Conservation (phyloP, 2,329 filamentous ascomycete species). For the Pseudocercospora fuligena region DNA sequence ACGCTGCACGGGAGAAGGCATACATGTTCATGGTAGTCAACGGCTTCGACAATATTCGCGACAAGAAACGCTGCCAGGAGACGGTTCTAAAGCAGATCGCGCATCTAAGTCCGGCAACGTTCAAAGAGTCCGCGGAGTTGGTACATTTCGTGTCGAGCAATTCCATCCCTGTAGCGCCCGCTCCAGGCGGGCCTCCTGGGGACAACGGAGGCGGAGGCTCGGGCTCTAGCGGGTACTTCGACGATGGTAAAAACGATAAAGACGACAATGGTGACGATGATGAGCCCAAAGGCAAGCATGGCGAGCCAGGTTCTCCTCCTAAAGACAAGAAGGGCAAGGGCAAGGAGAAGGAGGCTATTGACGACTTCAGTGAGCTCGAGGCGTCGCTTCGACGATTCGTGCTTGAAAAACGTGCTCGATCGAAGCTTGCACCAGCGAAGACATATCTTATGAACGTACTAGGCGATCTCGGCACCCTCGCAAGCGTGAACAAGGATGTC, state of each 20-base stretch:
- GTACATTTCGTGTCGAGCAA: conserved; percentile 99
- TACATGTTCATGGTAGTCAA: conserved; percentile 99
- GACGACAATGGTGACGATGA: conserved; percentile 55
- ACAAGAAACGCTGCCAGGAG: conserved; percentile 88
- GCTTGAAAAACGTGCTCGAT: conserved; percentile 90
- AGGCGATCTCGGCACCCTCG: conserved; percentile 81
- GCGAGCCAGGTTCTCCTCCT: conserved; percentile 48
- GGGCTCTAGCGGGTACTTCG: conserved; percentile 42
- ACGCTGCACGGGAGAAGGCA: conserved; percentile 92
- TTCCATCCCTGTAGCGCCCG: conserved; percentile 76
- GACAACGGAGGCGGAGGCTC: conserved; percentile 40
- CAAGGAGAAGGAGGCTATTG: conserved; percentile 74
- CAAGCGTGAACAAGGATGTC: conserved; percentile 84
- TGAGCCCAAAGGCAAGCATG: conserved; percentile 59
- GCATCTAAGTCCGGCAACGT: conserved; percentile 86
- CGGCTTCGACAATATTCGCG: conserved; percentile 90
- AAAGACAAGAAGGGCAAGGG: conserved; percentile 74
- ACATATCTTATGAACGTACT: conserved; percentile 95
- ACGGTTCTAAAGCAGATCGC: conserved; percentile 90
- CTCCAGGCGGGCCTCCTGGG: conserved; percentile 61
- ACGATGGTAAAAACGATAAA: conserved; percentile 41
- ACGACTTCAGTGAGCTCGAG: conserved; percentile 89
- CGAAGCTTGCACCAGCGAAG: conserved; percentile 92
- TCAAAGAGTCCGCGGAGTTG: conserved; percentile 88
- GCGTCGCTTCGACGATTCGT: conserved; percentile 89